Evolutionary conservation across 768 basidiomycete genomes (phyloP), one percentile per base, ranked within the genome.

Genomic region (Auricularia sp.): DNA sequence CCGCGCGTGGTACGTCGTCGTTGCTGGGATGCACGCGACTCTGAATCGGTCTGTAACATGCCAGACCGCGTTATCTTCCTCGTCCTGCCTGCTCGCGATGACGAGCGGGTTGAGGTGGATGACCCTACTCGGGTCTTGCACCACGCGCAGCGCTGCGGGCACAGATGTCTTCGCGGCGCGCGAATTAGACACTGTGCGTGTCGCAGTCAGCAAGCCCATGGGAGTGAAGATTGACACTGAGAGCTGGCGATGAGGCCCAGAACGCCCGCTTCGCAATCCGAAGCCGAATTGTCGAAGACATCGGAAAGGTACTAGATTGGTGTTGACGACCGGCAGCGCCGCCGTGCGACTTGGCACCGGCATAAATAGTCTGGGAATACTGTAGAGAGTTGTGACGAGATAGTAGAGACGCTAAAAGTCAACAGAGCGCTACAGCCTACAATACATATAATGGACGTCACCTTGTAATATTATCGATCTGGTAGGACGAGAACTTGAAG

Each of bases 401-500:
- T 3, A 29, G 29, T 3, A 29, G 29, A 29, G 29, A 29, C 29
- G 29, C 29, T 29, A 29, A 29, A 29, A 29, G 29, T 29, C 29
- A 29, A 29, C 29, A 29, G 29, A 29, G 29, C 29, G 29, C 29
- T 29, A 29, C 29, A 29, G 29, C 29, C 29, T 29, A 29, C 29
- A 29, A 29, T 29, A 29, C 29, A 29, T 3, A 29, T 29, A 29
- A 92, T 82, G n/a, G 89, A 90, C 3, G 94, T 95, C 66, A 97
- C 86, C 24, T 91, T 83, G 61, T 97, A 88, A 69, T 92, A 86
- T 0, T 29, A 29, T 94, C 95, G 62, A 92, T 93, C 16, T 89
- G 90, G 71, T 91, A 91, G 73, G 98, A 97, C 1, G 89, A 87
- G 62, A 98, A 83, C 70, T 96, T 93, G 72, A 94, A 87, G 5